phyloP scores from a whole-genome alignment of 164 flowering plant species.

The Kingdonia uniflora region DNA sequence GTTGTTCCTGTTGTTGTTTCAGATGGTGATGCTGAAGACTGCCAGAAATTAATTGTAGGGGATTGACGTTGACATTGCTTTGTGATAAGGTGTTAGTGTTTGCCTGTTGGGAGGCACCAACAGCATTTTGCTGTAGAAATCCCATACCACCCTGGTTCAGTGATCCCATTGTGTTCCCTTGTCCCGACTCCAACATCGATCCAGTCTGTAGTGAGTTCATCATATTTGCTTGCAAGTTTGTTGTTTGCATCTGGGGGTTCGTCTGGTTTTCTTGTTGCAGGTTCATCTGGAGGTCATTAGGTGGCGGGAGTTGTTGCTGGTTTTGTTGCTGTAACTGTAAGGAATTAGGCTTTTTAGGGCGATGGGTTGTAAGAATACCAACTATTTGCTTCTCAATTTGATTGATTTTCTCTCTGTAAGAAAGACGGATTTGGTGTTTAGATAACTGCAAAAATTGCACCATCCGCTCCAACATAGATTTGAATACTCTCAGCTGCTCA shows the following conservation, averaged over 20 bases:
- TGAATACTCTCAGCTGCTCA: conserved; percentile 44
- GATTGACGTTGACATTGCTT: conserved; percentile 36
- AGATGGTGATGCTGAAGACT: too few species aligned
- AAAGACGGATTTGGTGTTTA: too few species aligned
- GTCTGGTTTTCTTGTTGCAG: too few species aligned
- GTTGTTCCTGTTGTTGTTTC: too few species aligned
- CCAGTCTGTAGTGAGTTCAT: too few species aligned
- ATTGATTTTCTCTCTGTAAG: too few species aligned
- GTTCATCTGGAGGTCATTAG: conserved; percentile 53
- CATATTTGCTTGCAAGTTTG: too few species aligned
- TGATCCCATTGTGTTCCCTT: too few species aligned
- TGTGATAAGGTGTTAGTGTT: conserved; percentile 37
- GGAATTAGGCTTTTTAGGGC: conserved; percentile 43
- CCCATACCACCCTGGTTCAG: too few species aligned
- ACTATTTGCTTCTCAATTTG: conserved; percentile 66
- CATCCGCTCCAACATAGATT: conserved; percentile 47
- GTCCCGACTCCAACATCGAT: conserved; percentile 11
- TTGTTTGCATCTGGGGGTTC: too few species aligned
- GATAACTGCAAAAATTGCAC: conserved; percentile 38
- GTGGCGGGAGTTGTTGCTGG: conserved; percentile 35
- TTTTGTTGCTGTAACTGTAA: too few species aligned
- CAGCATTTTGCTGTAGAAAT: too few species aligned
- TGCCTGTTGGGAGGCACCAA: conserved; percentile 42
- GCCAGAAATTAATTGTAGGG: conserved; percentile 37
- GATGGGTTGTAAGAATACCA: conserved; percentile 30